A percentile compares a stretch with the other conserved stretches of the same genome.
Conservation (phyloP, 305 asterid genomes). For the Euphrasia arctica region DNA sequence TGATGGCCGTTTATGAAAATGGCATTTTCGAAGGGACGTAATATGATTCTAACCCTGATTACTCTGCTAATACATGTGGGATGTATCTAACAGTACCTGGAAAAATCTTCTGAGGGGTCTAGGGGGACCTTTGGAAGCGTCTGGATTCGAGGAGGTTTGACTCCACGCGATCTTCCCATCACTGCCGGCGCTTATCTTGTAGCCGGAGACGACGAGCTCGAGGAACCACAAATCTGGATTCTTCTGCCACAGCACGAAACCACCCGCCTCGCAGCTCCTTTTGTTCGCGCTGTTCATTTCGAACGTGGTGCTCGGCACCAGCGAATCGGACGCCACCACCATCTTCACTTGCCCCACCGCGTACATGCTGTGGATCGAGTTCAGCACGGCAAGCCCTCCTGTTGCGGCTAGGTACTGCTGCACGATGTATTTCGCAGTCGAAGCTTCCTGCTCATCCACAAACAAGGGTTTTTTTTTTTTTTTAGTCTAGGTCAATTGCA, state of each 20-base stretch:
- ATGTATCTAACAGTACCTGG: slow-evolving; percentile 46
- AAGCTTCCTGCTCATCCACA: slow-evolving; percentile 55
- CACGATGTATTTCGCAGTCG: slow-evolving; percentile 88
- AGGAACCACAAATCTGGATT: slow-evolving; percentile 87
- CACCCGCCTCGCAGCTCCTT: slow-evolving; percentile 63
- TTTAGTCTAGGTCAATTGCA: too few relatives aligned
- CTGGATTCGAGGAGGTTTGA: slow-evolving; percentile 54
- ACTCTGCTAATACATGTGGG: not conserved
- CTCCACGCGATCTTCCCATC: slow-evolving; percentile 79
- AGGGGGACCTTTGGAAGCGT: slow-evolving; percentile 62
- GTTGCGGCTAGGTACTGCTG: slow-evolving; percentile 94
- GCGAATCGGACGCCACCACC: slow-evolving; percentile 51
- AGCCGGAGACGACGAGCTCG: slow-evolving; percentile 76
- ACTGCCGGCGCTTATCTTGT: slow-evolving; percentile 81
- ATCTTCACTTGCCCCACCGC: slow-evolving; percentile 80
- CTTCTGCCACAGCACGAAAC: slow-evolving; percentile 91
- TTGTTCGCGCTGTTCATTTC: slow-evolving; percentile 18
- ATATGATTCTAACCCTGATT: too few relatives aligned
- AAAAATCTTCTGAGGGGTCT: slow-evolving; percentile 80
- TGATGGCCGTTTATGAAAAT: too few relatives aligned
- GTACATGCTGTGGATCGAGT: slow-evolving; percentile 70
- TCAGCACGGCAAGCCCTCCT: slow-evolving; percentile 72
- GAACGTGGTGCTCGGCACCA: slow-evolving; percentile 29
- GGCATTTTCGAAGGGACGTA: too few relatives aligned
- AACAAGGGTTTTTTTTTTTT: too few relatives aligned